A percentile compares a stretch with the other conserved stretches of the same genome.
Evolutionary conservation across 345 rosid genomes (phyloP).

Genomic region (Xanthoceras sorbifolium): DNA sequence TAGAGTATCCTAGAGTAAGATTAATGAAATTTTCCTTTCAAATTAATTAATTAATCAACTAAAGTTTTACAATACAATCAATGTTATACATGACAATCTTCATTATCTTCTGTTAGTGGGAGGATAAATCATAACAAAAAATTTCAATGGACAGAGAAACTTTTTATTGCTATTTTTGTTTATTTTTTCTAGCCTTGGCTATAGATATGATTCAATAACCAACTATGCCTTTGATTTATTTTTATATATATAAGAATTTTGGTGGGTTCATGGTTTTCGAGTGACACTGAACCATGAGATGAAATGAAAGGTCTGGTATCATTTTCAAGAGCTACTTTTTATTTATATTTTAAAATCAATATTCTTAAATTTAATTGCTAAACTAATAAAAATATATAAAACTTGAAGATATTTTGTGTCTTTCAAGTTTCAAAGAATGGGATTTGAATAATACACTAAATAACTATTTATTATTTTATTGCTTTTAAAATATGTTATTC

Average conservation of each 20-base stretch:
- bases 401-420: not conserved
- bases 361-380: no score
- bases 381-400: not conserved
- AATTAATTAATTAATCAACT: not conserved
- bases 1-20: not conserved
- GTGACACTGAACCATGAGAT: no score
- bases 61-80: not conserved
- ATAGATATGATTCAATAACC: no score
- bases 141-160: not conserved
- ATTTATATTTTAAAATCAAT: no score
- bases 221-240: no score
- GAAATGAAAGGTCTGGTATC: no score
- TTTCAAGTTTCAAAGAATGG: not conserved
- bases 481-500: not conserved
- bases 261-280: no score
- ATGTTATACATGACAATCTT: not conserved
- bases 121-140: not conserved
- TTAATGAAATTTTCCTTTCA: not conserved
- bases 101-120: not conserved
- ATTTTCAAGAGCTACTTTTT: not conserved
- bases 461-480: not conserved
- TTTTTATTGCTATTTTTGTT: not conserved
- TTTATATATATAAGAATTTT: no score
- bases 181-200: no score
- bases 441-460: not conserved